Conservation (phyloP, 192 early-diverging fungal species). For the Coemansia sp. region DNA sequence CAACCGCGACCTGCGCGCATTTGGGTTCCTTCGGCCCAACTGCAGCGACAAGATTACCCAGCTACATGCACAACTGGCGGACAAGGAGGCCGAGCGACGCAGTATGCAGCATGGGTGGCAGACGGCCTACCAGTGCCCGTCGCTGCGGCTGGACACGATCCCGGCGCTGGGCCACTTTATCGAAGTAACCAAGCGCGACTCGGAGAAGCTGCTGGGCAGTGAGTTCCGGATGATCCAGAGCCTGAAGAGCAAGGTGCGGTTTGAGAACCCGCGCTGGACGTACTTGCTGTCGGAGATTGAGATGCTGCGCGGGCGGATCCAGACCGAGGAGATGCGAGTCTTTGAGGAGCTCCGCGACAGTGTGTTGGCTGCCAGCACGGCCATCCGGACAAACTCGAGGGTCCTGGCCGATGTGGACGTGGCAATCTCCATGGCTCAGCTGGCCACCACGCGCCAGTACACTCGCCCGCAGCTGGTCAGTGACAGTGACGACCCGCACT, state of each 20-base stretch:
- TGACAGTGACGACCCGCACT: neutral
- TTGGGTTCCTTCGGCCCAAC: slow-evolving; percentile 51
- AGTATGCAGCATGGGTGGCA: slow-evolving; percentile 37
- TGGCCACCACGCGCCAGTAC: slow-evolving; percentile 52
- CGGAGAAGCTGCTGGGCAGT: slow-evolving; percentile 18
- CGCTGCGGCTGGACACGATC: slow-evolving; percentile 39
- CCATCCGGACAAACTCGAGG: slow-evolving; percentile 57
- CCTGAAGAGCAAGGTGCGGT: slow-evolving; percentile 51
- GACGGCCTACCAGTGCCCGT: slow-evolving; percentile 20
- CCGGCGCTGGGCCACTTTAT: slow-evolving; percentile 50
- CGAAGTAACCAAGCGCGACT: slow-evolving; percentile 49
- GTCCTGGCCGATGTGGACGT: slow-evolving; percentile 65
- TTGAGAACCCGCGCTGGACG: slow-evolving; percentile 54
- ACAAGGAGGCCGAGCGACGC: slow-evolving; percentile 41
- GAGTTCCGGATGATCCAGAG: slow-evolving; percentile 51
- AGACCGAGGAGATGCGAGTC: slow-evolving; percentile 50
- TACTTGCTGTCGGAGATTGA: slow-evolving; percentile 54
- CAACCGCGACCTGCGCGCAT: slow-evolving; percentile 38
- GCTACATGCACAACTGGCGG: slow-evolving; percentile 37
- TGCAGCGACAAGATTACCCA: slow-evolving; percentile 30
- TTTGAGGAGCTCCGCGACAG: slow-evolving; percentile 48
- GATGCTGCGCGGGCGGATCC: slow-evolving; percentile 32
- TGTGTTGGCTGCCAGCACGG: slow-evolving; percentile 49
- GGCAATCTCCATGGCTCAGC: slow-evolving; percentile 54
- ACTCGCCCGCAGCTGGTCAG: slow-evolving; percentile 47